These are phyloP conservation scores for Coleophoma eucalyptorum DNA, from an alignment of 2,329 filamentous ascomycete species.

Conservation along the genomic window DNA sequence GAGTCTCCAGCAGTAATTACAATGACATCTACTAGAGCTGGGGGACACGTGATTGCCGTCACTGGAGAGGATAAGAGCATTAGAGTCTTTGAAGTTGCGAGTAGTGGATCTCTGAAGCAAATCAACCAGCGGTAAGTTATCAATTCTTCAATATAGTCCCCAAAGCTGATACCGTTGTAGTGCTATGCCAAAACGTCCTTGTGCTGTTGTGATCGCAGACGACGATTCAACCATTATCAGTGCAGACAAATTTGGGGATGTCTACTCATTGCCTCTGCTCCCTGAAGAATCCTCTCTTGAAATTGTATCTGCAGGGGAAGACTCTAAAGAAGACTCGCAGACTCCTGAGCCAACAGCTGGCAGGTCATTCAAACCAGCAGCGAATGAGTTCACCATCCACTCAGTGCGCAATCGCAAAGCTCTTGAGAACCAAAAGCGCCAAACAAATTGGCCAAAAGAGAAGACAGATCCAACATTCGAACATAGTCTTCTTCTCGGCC, in stretches of 20 bases:
- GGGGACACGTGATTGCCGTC: conserved; percentile 68
- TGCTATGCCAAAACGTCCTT: conserved; percentile 85
- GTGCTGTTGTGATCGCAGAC: conserved; percentile 65
- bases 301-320: conserved; percentile 10
- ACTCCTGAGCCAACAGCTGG: conserved; percentile 19
- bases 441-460: conserved; percentile 28
- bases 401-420: conserved; percentile 59
- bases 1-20: conserved; percentile 65
- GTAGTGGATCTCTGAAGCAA: conserved; percentile 45
- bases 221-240: conserved; percentile 72
- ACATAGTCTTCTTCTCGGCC: conserved; percentile 77
- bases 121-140: conserved; percentile 65
- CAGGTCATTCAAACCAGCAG: conserved; percentile 41
- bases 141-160: background rate
- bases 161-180: conserved; percentile 27
- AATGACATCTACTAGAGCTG: conserved; percentile 59
- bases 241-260: conserved; percentile 96
- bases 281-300: conserved; percentile 11
- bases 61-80: conserved; percentile 91
- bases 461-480: conserved; percentile 54
- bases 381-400: conserved; percentile 59
- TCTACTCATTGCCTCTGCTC: conserved; percentile 80
- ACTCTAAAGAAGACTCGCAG: conserved; percentile 12
- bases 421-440: conserved; percentile 53
- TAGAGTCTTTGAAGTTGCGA: conserved; percentile 67